Evolutionary conservation across 495 filamentous ascomycete species (phyloP), one percentile per base, ranked within the genome.

Genomic region (Hyaloscypha variabilis): DNA sequence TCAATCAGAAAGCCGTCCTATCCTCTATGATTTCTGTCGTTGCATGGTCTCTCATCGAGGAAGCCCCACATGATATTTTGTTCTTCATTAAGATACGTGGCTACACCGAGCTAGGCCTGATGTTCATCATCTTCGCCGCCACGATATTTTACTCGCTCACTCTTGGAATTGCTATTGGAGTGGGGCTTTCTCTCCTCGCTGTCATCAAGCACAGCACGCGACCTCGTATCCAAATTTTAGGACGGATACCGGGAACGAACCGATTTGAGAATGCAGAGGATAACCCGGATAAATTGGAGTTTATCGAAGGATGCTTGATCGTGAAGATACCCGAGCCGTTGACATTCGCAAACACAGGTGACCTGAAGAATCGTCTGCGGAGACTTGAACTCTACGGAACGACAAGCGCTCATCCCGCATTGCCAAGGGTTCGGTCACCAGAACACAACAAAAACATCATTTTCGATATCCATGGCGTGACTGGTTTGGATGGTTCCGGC

Each of bases 271-370:
- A 97, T 67, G 93, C 93, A 19, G 95, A 98, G 75, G 81, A 87
- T 0, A 84, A 90, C 66, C 87, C 90, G 0, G 86, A 91, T 51
- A 81, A 84, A 8, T 81, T 97, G 4, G 94, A 98, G 72, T 91
- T 96, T 66, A 83, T 98, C 56, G 92, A 97, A 71, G 92, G 94
- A 14, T 94, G 91, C 63, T 76, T 99, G 36, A 96, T 99, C 66
- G 93, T 98, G 58, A 97, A 97, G 77, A 97, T 99, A 69, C 95
- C 95, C 0, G 96, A 98, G 70, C 94, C 94, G 0, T 81, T 99
- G 49, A 98, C 96, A 0, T 99, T 99, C 70, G 94, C 95, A 60
- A 99, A 99, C 72, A 97, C 96, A 1, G 96, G 96, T 23, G 91
- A 95, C 61, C 80, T 99, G 24, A 96, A 94, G 78, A 89, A 87